Conservation (phyloP, 495 filamentous ascomycete genomes). For the Jackrogersella multiformis region DNA sequence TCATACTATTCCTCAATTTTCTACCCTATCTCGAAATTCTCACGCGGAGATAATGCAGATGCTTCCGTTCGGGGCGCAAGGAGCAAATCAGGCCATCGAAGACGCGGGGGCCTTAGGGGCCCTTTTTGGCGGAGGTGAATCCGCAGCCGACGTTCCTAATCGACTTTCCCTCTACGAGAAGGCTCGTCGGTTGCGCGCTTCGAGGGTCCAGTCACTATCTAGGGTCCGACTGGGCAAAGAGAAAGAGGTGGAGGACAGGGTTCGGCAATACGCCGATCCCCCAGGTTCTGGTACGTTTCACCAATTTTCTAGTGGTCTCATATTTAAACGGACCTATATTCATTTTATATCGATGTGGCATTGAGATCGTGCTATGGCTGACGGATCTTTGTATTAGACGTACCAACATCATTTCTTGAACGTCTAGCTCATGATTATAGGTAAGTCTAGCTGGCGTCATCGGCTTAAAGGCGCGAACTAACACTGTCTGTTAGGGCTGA, state of each 20-base stretch:
- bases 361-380: neutral
- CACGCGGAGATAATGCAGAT: conserved; percentile 13
- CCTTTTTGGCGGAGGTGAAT: neutral
- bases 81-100: conserved; percentile 26
- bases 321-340: neutral
- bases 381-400: conserved; percentile 1
- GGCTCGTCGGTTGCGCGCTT: conserved; percentile 17
- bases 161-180: conserved; percentile 6
- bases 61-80: conserved; percentile 29
- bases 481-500: neutral
- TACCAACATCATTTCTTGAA: conserved; percentile 15
- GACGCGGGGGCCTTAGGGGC: conserved; percentile 20
- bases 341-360: neutral
- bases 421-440: conserved; percentile 13
- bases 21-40: neutral
- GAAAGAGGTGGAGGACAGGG: conserved; percentile 13
- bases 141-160: neutral
- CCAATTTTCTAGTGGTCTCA: neutral
- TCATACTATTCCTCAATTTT: neutral
- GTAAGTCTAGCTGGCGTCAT: neutral
- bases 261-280: conserved; percentile 23
- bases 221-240: conserved; percentile 18
- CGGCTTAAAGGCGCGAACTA: neutral
- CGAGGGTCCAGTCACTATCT: conserved; percentile 19
- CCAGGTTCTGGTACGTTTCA: conserved; percentile 18